Percentiles rank a stretch among this genome's conserved stretches.
Evolutionary conservation across 768 basidiomycete species (phyloP).

Genomic region (Mycena amicta): DNA sequence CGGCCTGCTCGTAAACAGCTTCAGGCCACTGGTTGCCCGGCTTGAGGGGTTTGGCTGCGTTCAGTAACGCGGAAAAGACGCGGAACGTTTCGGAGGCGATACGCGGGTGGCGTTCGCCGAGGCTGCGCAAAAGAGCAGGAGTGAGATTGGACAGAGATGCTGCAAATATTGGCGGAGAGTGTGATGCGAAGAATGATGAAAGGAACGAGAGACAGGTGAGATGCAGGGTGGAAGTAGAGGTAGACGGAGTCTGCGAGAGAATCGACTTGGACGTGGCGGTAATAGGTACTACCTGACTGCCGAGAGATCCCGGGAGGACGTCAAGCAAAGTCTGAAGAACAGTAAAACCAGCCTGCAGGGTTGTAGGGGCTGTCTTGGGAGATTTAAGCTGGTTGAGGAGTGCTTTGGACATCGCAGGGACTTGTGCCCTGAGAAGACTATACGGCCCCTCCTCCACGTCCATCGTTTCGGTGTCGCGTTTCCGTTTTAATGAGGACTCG

Average conservation of each 20-base stretch:
- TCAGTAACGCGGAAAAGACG: slow-evolving; percentile 82
- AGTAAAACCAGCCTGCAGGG: slow-evolving; percentile 84
- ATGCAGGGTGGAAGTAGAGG: slow-evolving; percentile 81
- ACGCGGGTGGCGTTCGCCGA: slow-evolving; percentile 85
- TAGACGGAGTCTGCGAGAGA: slow-evolving; percentile 67
- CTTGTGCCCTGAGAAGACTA: slow-evolving; percentile 70
- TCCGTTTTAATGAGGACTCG: slow-evolving; percentile 62
- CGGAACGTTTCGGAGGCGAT: slow-evolving; percentile 88
- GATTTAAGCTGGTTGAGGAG: slow-evolving; percentile 85
- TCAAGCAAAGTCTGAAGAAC: slow-evolving; percentile 74
- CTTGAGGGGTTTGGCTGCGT: slow-evolving; percentile 71
- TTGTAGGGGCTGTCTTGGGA: slow-evolving; percentile 72
- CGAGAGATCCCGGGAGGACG: slow-evolving; percentile 83
- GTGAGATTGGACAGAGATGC: slow-evolving; percentile 67
- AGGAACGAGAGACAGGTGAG: slow-evolving; percentile 86
- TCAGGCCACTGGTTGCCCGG: slow-evolving; percentile 64
- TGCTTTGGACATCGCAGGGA: slow-evolving; percentile 77
- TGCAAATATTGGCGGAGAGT: slow-evolving; percentile 62
- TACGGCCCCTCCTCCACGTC: slow-evolving; percentile 79
- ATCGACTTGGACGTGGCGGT: slow-evolving; percentile 65
- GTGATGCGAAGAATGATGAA: slow-evolving; percentile 74
- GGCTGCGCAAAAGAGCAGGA: slow-evolving; percentile 71
- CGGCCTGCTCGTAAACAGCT: slow-evolving; percentile 72
- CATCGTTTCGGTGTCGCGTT: slow-evolving; percentile 73
- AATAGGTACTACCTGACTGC: slow-evolving; percentile 66